Percentiles rank a stretch among this genome's conserved stretches.
phyloP scores from a whole-genome alignment of 331 rosid species.

The Pyrus hybrid region DNA sequence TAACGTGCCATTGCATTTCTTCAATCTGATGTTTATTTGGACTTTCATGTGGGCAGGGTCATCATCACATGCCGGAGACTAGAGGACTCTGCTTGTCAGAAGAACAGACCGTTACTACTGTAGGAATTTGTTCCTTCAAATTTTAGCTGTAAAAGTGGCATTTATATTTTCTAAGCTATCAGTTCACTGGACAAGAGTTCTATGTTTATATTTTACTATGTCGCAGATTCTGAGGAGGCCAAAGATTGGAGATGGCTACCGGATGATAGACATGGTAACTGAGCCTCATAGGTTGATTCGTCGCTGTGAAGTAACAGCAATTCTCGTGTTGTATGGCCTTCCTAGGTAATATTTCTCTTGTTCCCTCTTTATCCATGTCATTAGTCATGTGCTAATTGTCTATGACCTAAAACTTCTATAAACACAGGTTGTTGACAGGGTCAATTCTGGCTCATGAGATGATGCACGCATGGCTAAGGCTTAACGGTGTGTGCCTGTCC shows the following conservation, averaged over 20 bases:
- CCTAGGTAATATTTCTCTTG: constrained; percentile 50
- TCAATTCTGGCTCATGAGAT: constrained; percentile 37
- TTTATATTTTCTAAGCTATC: constrained; percentile 1
- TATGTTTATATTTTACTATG: not conserved
- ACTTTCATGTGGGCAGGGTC: constrained; percentile 44
- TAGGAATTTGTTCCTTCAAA: constrained; percentile 24
- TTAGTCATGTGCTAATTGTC: not conserved
- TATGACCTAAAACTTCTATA: constrained; percentile 18
- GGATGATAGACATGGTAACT: constrained; percentile 47
- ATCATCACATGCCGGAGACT: constrained; percentile 84
- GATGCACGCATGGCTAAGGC: constrained; percentile 98
- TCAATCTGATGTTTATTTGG: not conserved
- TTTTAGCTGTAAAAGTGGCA: not conserved
- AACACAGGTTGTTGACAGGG: constrained; percentile 55
- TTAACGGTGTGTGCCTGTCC: constrained; percentile 48
- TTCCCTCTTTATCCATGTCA: not conserved
- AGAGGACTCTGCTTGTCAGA: constrained; percentile 86
- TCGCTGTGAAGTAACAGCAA: constrained; percentile 81
- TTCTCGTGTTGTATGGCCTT: constrained; percentile 80
- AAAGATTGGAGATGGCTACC: constrained; percentile 52
- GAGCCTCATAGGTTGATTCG: constrained; percentile 55
- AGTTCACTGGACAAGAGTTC: not conserved
- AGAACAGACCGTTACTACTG: constrained; percentile 73
- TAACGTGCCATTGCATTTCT: not conserved
- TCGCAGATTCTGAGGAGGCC: constrained; percentile 61